Evolutionary conservation across 2,329 filamentous ascomycete species (phyloP).

Genomic region (Penicillium sp.): DNA sequence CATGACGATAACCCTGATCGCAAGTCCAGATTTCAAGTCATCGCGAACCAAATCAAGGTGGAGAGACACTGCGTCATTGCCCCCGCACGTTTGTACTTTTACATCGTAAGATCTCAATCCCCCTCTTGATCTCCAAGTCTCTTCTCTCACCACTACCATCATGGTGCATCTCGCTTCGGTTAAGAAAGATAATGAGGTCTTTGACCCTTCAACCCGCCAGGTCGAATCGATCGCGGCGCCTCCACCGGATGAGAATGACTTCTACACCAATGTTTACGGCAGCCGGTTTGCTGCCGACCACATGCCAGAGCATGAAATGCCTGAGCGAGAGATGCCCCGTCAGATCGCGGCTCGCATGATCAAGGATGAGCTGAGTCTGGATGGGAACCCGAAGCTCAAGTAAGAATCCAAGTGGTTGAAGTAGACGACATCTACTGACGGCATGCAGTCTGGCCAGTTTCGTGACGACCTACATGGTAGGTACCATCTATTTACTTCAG

Average conservation of each 20-base stretch:
- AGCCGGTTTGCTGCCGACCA: constrained; percentile 75
- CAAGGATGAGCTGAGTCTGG: constrained; percentile 85
- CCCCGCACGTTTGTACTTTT: not conserved
- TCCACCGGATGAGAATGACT: constrained; percentile 38
- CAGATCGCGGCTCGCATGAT: constrained; percentile 96
- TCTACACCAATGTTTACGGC: constrained; percentile 79
- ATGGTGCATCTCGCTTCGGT: constrained; percentile 43
- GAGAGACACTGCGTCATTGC: constrained; percentile 3
- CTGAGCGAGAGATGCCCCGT: constrained; percentile 80
- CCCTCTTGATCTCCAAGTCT: not conserved
- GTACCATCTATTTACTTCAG: constrained; percentile 9
- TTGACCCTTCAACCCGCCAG: constrained; percentile 35
- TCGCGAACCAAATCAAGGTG: no score
- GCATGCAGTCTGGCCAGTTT: constrained; percentile 71
- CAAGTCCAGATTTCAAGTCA: no score
- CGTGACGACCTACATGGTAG: constrained; percentile 91
- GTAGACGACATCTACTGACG: constrained; percentile 4
- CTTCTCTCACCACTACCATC: constrained; percentile 7
- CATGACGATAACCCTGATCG: no score
- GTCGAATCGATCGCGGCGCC: constrained; percentile 44
- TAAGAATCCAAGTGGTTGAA: constrained; percentile 19
- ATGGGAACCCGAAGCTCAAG: constrained; percentile 79
- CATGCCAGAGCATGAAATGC: constrained; percentile 78
- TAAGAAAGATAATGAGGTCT: constrained; percentile 34
- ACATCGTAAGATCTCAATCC: no score